Percentiles rank a stretch among this genome's conserved stretches.
Conservation (phyloP, 78 protist species). For the Ministeria vibrans region DNA sequence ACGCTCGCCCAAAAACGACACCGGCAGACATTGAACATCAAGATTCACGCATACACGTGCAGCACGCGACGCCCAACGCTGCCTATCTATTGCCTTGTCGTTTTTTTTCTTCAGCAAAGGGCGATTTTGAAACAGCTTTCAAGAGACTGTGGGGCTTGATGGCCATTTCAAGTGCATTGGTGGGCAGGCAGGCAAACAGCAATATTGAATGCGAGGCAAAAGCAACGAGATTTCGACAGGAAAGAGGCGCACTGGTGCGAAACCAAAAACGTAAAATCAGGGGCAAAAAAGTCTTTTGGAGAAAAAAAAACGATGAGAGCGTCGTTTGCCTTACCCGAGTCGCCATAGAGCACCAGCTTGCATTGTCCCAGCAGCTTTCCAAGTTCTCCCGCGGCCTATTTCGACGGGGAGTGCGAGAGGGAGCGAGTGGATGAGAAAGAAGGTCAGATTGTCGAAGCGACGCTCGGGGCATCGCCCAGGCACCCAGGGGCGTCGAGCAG, state of each 20-base stretch:
- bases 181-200: neutral
- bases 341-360: too few species aligned
- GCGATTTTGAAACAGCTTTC: too few species aligned
- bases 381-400: neutral
- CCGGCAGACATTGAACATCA: neutral
- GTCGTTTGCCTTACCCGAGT: too few species aligned
- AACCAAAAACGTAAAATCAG: neutral
- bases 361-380: neutral
- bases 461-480: neutral
- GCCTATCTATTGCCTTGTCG: neutral
- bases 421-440: neutral
- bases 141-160: too few species aligned
- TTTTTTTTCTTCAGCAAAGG: too few species aligned
- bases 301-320: too few species aligned
- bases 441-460: neutral
- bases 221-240: neutral
- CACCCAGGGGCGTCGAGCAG: neutral
- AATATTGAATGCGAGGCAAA: neutral
- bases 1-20: neutral
- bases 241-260: neutral
- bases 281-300: too few species aligned
- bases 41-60: neutral
- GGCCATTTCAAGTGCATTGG: too few species aligned
- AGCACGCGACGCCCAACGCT: conserved; percentile 10
- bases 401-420: neutral